These are phyloP conservation scores for Colletotrichum somersetense DNA, from an alignment of 2,329 filamentous ascomycete genomes.

Conservation along the genomic window DNA sequence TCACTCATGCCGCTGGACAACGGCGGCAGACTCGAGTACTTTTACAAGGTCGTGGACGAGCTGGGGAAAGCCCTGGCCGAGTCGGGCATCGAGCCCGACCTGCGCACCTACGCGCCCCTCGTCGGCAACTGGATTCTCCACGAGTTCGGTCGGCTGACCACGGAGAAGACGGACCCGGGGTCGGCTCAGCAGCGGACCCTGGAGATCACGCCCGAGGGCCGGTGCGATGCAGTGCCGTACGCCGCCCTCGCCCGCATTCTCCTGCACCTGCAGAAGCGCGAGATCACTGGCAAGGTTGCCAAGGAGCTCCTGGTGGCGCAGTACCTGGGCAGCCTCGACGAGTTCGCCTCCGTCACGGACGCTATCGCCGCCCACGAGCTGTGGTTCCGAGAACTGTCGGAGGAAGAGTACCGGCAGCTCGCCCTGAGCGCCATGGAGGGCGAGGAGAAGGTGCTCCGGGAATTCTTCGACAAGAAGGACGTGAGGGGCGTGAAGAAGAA, in stretches of 20 bases:
- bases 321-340: conserved; percentile 61
- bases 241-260: conserved; percentile 64
- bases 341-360: conserved; percentile 53
- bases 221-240: conserved; percentile 61
- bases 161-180: conserved; percentile 57
- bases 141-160: conserved; percentile 77
- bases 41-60: conserved; percentile 72
- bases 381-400: conserved; percentile 67
- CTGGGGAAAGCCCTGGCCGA: conserved; percentile 50
- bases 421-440: conserved; percentile 59
- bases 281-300: conserved; percentile 69
- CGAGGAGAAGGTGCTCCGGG: conserved; percentile 60
- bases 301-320: conserved; percentile 69
- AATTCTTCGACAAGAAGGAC: conserved; percentile 60
- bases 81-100: conserved; percentile 40
- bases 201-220: conserved; percentile 61
- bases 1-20: conserved; percentile 83
- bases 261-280: conserved; percentile 58
- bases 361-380: conserved; percentile 62
- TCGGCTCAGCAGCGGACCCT: conserved; percentile 33
- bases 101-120: conserved; percentile 58
- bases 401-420: conserved; percentile 62
- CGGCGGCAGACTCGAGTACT: conserved; percentile 85
- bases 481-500: conserved; percentile 45
- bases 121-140: conserved; percentile 79